Base-by-base conservation (phyloP, 108 stramenopile species). In the Pseudonitzschia delicatissima region DNA sequence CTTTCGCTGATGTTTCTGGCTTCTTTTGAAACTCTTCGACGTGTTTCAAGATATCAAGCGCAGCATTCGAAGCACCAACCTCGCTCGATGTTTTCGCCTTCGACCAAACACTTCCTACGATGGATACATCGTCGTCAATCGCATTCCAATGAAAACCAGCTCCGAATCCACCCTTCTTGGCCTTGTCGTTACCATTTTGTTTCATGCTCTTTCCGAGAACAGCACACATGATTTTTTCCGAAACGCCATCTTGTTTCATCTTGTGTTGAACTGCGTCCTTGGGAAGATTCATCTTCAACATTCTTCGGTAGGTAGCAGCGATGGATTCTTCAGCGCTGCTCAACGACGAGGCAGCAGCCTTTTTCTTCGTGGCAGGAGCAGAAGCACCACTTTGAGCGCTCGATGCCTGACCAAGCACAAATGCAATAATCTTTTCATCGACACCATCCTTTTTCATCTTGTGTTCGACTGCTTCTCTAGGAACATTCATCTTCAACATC, bases 21-120 rank as follows among this genome's bases (percentile, higher is more conserved):
- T 86, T 80, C 77, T 94, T 94, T 55, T 88, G 85, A 61, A 94
- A 94, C 5, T 87, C 48, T 59, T 90, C 90, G 51, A 88, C 78
- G 9, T 91, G 82, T 55, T 84, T 87, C 12, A 82, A 82, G 29
- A 90, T 81, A 26, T 26, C 39, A 37, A 35, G 59, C 32, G 64
- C 65, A 34, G 81, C 84, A 48, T 77, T 69, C 2, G 63, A 69
- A 21, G 76, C 64, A 15, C 68, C 76, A n/a, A n/a, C n/a, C n/a
- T n/a, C n/a, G n/a, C n/a, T n/a, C n/a, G n/a, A n/a, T n/a, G n/a
- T n/a, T n/a, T n/a, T n/a, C 31, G 66, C 11, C 59, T 82, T 62
- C 69, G 78, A 62, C 82, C 84, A 85, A 17, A 85, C 71, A 55
- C 82, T 82, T 42, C 90, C 82, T 48, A 82, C 77, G 26, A 94